A percentile compares a stretch with the other conserved stretches of the same genome.
Evolutionary conservation across 768 basidiomycete species (phyloP).

Genomic region (Nevesoporus exiguus): DNA sequence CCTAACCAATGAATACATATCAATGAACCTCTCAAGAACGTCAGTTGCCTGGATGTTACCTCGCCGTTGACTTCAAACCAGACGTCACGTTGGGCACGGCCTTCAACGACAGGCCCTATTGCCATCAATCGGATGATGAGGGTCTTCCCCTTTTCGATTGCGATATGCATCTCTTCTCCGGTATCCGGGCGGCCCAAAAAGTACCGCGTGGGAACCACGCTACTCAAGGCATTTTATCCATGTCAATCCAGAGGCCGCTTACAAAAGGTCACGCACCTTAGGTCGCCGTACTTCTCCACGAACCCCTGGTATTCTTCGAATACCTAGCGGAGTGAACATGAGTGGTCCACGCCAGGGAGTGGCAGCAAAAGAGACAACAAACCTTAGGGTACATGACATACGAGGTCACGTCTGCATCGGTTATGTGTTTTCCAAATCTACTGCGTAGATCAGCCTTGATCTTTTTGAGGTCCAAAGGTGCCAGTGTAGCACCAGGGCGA

Average conservation of each 20-base stretch:
- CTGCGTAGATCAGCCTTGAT: constrained; percentile 89
- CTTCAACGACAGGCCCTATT: constrained; percentile 88
- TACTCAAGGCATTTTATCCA: constrained; percentile 34
- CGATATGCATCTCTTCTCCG: constrained; percentile 96
- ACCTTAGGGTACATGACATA: constrained; percentile 99
- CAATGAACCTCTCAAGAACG: constrained; percentile 13
- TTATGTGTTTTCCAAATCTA: constrained; percentile 94
- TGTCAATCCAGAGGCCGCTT: constrained; percentile 4
- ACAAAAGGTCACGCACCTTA: constrained; percentile 55
- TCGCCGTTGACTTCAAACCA: constrained; percentile 99
- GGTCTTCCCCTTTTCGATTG: constrained; percentile 95
- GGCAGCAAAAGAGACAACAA: constrained; percentile 13
- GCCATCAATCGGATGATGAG: constrained; percentile 96
- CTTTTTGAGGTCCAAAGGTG: constrained; percentile 91
- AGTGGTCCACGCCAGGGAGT: constrained; percentile 5
- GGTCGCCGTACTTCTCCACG: constrained; percentile 91
- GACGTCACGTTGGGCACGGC: constrained; percentile 89
- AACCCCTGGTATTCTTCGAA: constrained; percentile 97
- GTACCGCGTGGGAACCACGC: constrained; percentile 93
- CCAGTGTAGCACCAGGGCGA: constrained; percentile 86
- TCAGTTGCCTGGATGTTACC: constrained; percentile 40
- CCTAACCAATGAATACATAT: constrained; percentile 40
- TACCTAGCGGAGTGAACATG: constrained; percentile 48
- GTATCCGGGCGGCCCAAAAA: constrained; percentile 91
- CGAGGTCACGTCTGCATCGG: constrained; percentile 87